phyloP scores from a whole-genome alignment of 257 asterid species.

The Galeopsis tetrahit region DNA sequence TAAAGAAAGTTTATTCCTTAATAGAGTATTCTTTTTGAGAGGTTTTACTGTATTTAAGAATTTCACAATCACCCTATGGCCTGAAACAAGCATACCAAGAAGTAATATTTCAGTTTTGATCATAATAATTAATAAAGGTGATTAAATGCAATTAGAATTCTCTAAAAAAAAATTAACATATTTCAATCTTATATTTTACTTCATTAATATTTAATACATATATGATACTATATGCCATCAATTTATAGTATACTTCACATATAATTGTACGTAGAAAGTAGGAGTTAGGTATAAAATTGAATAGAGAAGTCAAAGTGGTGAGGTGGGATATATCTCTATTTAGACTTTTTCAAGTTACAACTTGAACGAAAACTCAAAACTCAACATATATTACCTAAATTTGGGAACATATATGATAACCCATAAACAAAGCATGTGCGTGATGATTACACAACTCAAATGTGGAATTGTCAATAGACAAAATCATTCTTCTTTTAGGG shows the following conservation, averaged over 20 bases:
- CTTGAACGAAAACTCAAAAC: neutral
- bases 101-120: neutral
- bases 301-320: neutral
- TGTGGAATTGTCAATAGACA: neutral
- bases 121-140: neutral
- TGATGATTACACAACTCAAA: neutral
- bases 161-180: neutral
- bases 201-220: neutral
- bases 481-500: conserved; percentile 1
- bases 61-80: too few species aligned
- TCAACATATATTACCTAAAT: neutral
- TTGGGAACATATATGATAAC: too few species aligned
- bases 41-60: too few species aligned
- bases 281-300: too few species aligned
- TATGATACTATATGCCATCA: too few species aligned
- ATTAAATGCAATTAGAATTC: neutral
- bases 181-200: neutral
- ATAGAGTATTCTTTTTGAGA: too few species aligned
- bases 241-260: too few species aligned
- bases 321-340: neutral
- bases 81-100: neutral
- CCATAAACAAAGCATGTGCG: neutral
- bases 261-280: too few species aligned
- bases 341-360: neutral
- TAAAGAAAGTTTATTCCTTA: too few species aligned